Conservation (phyloP, 306 rosid genomes). For the Sechiopsis laciniata region DNA sequence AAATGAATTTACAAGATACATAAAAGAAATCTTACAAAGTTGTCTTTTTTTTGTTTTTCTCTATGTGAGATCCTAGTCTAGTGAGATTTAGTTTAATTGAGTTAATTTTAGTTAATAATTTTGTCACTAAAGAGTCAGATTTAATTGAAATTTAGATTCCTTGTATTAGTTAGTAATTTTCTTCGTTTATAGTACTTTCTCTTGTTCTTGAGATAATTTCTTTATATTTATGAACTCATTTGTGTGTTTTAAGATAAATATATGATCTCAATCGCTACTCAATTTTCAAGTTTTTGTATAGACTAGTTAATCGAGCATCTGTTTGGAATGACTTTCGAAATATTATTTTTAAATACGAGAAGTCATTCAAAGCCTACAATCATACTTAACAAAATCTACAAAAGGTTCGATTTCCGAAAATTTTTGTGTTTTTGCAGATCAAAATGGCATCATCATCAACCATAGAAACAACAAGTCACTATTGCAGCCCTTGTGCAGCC, state of each 20-base stretch:
- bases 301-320: not conserved
- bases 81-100: no score
- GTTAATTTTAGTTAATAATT: not conserved
- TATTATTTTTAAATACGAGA: no score
- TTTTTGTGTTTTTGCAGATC: not conserved
- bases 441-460: conserved; percentile 30
- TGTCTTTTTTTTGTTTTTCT: not conserved
- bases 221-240: not conserved
- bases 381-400: no score
- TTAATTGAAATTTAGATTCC: not conserved
- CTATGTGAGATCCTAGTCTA: no score
- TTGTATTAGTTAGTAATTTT: no score
- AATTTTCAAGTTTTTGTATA: not conserved
- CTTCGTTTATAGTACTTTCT: no score
- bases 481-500: conserved; percentile 85
- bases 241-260: not conserved
- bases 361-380: no score
- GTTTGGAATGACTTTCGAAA: no score
- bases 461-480: conserved; percentile 24
- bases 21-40: not conserved
- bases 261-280: not conserved
- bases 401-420: no score
- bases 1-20: not conserved
- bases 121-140: not conserved
- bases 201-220: not conserved